Evolutionary conservation across 371 early-diverging fungal genomes (phyloP).

Genomic region (Dipsacomyces acuminosporus): DNA sequence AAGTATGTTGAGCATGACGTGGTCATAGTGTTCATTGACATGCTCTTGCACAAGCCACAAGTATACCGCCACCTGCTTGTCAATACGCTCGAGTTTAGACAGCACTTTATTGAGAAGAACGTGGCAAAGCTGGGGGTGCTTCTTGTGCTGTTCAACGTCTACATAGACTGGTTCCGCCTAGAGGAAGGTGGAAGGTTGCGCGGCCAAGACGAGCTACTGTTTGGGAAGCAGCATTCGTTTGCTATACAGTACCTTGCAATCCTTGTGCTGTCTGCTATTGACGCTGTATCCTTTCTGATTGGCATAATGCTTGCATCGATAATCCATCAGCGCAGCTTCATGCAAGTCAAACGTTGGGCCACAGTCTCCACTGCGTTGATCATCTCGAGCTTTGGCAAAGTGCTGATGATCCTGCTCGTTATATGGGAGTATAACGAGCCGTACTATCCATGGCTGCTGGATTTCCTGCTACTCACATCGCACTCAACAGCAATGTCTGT

Average conservation of each 20-base stretch:
- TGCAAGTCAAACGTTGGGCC: slow-evolving; percentile 32
- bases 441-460: slow-evolving; percentile 76
- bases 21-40: slow-evolving; percentile 87
- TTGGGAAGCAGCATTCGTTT: slow-evolving; percentile 46
- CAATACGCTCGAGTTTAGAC: slow-evolving; percentile 56
- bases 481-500: slow-evolving; percentile 80
- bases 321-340: slow-evolving; percentile 36
- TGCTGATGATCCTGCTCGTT: slow-evolving; percentile 84
- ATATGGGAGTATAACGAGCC: slow-evolving; percentile 89
- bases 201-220: slow-evolving; percentile 57
- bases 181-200: slow-evolving; percentile 63
- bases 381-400: slow-evolving; percentile 84
- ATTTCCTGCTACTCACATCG: slow-evolving; percentile 72
- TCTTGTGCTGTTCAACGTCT: slow-evolving; percentile 85
- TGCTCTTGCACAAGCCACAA: slow-evolving; percentile 86
- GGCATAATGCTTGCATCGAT: slow-evolving; percentile 40
- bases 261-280: slow-evolving; percentile 65
- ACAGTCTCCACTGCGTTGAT: slow-evolving; percentile 70
- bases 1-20: slow-evolving; percentile 91
- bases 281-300: slow-evolving; percentile 44
- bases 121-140: slow-evolving; percentile 75
- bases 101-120: slow-evolving; percentile 44
- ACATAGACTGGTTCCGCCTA: slow-evolving; percentile 88
- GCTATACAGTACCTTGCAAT: slow-evolving; percentile 72
- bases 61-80: slow-evolving; percentile 88